phyloP scores from a whole-genome alignment of 805 yeast species.

The Scheffersomyces amazonensis region DNA sequence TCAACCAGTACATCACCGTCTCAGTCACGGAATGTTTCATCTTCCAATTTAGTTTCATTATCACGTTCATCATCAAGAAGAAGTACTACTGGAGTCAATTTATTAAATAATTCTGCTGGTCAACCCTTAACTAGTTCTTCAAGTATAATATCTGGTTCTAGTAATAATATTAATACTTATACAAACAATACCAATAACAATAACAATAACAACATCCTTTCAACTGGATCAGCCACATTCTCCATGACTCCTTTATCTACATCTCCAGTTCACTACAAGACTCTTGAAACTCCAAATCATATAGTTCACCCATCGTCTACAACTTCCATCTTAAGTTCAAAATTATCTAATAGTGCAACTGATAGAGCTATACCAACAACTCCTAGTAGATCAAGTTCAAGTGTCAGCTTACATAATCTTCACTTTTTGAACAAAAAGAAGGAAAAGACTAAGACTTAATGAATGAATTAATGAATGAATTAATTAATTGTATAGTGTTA shows the following conservation, averaged over 20 bases:
- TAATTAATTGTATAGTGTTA: no score
- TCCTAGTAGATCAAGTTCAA: conserved; percentile 17
- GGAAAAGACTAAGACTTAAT: neutral
- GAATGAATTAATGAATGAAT: no score
- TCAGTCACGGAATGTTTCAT: conserved; percentile 34
- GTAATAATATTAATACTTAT: neutral
- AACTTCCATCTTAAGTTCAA: conserved; percentile 7
- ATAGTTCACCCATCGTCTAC: conserved; percentile 1
- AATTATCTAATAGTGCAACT: conserved; percentile 29
- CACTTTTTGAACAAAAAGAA: conserved; percentile 32
- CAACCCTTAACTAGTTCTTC: conserved; percentile 1
- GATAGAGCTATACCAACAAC: conserved; percentile 22
- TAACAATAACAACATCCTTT: neutral
- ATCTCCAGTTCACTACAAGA: conserved; percentile 4
- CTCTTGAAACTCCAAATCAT: conserved; percentile 5
- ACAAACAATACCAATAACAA: neutral
- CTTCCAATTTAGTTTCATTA: conserved; percentile 21
- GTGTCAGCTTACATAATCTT: conserved; percentile 25
- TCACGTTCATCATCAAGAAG: conserved; percentile 10
- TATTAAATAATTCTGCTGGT: neutral
- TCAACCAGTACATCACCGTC: conserved; percentile 39
- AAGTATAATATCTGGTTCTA: no score
- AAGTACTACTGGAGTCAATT: conserved; percentile 3
- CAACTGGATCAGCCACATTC: conserved; percentile 5
- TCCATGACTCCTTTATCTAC: conserved; percentile 8